These are phyloP conservation scores for Fusarium sp. DNA, from an alignment of 2,329 filamentous ascomycete species.

Conservation along the genomic window DNA sequence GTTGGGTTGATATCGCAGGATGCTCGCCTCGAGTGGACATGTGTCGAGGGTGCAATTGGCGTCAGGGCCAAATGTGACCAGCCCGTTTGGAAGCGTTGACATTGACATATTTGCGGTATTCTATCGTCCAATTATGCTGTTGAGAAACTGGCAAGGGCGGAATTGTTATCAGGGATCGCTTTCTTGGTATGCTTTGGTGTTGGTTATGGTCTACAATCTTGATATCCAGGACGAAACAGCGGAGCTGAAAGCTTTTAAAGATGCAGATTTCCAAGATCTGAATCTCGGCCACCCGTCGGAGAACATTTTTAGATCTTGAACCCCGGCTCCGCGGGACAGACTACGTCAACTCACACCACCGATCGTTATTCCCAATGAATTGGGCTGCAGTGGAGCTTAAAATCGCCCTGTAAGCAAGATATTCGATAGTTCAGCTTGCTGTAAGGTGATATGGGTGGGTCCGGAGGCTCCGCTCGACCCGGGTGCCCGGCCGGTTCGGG, in stretches of 20 bases:
- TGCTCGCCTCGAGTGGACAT: constrained; percentile 45
- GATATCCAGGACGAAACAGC: constrained; percentile 1
- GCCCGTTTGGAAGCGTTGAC: constrained; percentile 38
- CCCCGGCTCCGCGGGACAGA: constrained; percentile 9
- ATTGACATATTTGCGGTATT: constrained; percentile 20
- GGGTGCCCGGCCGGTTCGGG: constrained; percentile 13
- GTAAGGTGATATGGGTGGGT: constrained; percentile 9
- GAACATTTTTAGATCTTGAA: neutral
- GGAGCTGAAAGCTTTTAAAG: constrained; percentile 13
- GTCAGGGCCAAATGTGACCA: constrained; percentile 42
- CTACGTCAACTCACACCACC: constrained; percentile 24
- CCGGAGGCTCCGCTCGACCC: neutral
- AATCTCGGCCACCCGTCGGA: constrained; percentile 6
- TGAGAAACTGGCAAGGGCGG: neutral
- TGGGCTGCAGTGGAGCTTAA: constrained; percentile 10
- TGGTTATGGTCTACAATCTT: neutral
- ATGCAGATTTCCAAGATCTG: constrained; percentile 11
- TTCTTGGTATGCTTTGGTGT: neutral
- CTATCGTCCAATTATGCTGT: neutral
- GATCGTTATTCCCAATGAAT: neutral
- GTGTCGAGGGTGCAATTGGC: constrained; percentile 47
- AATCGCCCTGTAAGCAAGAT: neutral
- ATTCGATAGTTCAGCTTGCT: neutral
- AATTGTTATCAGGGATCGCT: neutral
- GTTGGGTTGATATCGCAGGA: constrained; percentile 44